Conservation (phyloP, 768 basidiomycete genomes). For the Hydnum rufescens region DNA sequence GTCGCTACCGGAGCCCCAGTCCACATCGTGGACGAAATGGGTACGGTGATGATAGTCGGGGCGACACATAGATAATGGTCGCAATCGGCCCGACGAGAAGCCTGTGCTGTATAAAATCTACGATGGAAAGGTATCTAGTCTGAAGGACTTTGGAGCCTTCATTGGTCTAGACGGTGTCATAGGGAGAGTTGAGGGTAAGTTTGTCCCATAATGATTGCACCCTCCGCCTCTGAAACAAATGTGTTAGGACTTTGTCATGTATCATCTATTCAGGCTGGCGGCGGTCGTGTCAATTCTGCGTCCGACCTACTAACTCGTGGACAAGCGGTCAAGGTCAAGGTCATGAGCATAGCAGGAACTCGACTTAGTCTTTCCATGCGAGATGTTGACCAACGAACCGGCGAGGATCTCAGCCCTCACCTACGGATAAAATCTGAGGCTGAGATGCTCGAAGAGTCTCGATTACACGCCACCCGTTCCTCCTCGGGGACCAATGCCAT, state of each 20-base stretch:
- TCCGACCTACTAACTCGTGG: constrained; percentile 70
- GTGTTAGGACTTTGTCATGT: constrained; percentile 86
- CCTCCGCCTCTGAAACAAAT: constrained; percentile 4
- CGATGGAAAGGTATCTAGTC: constrained; percentile 57
- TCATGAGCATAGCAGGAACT: constrained; percentile 74
- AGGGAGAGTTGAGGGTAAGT: constrained; percentile 68
- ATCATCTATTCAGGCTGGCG: constrained; percentile 68
- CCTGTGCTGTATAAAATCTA: constrained; percentile 93
- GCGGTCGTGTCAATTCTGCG: constrained; percentile 64
- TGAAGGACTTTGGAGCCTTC: constrained; percentile 95
- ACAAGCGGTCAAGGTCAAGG: constrained; percentile 85
- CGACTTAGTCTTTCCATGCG: constrained; percentile 88
- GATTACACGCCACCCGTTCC: constrained; percentile 35
- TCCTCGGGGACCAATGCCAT: constrained; percentile 76
- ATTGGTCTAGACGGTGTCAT: constrained; percentile 70
- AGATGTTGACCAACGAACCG: constrained; percentile 83
- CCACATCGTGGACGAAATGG: constrained; percentile 22
- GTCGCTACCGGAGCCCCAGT: constrained; percentile 34
- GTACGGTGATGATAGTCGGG: constrained; percentile 16
- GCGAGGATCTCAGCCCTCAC: constrained; percentile 85
- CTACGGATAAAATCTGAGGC: constrained; percentile 86
- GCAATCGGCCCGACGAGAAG: constrained; percentile 40
- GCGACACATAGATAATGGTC: constrained; percentile 23
- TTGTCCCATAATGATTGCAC: background rate
- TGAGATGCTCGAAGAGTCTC: constrained; percentile 67